A percentile compares a stretch with the other conserved stretches of the same genome.
phyloP scores from a whole-genome alignment of 148 eudicot species.

The Spergularia bocconei region DNA sequence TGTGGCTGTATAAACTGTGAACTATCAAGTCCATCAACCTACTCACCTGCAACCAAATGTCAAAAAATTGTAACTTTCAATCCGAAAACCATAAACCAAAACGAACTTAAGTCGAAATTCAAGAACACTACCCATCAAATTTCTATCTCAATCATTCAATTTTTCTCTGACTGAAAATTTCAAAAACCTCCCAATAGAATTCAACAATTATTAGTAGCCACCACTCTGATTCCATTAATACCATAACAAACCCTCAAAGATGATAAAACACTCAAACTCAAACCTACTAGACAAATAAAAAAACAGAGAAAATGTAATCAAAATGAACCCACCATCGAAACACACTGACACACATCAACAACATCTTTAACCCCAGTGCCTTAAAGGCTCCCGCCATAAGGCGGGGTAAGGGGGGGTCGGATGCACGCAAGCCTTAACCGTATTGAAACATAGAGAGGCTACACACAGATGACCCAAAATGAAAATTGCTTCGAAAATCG shows the following conservation, averaged over 20 bases:
- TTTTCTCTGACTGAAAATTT: neutral
- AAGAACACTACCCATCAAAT: neutral
- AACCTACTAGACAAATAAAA: too few relatives aligned
- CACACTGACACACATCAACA: neutral
- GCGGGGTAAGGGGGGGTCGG: too few relatives aligned
- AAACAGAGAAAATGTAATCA: too few relatives aligned
- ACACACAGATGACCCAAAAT: too few relatives aligned
- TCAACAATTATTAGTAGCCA: neutral
- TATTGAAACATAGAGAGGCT: too few relatives aligned
- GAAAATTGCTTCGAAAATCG: too few relatives aligned
- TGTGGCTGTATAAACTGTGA: conserved; percentile 95
- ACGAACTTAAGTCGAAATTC: neutral
- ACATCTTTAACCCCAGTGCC: too few relatives aligned
- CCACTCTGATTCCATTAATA: neutral
- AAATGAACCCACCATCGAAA: neutral
- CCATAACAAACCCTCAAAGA: neutral
- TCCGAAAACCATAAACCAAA: neutral
- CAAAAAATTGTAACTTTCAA: conserved; percentile 11
- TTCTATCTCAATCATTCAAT: neutral
- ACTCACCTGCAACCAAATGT: conserved; percentile 65
- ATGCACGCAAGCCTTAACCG: too few relatives aligned
- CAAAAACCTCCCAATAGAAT: too few relatives aligned
- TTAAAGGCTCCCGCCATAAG: too few relatives aligned
- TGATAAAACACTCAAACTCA: neutral
- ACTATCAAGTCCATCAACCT: conserved; percentile 90